A percentile compares a stretch with the other conserved stretches of the same genome.
Evolutionary conservation across 495 filamentous ascomycete species (phyloP).

Genomic region (Xylaria scruposa): DNA sequence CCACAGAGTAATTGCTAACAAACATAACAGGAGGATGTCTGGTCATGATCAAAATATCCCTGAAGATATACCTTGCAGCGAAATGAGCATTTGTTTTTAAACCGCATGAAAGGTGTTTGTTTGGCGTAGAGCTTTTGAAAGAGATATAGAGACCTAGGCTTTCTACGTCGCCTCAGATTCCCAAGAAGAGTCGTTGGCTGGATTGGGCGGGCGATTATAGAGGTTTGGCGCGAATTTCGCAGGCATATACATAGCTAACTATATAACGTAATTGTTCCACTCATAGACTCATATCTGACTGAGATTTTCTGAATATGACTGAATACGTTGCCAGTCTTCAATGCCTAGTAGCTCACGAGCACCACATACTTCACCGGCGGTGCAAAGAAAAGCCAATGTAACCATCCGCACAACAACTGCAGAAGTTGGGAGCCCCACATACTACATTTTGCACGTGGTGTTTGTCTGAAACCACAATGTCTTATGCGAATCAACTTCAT

Average conservation of each 20-base stretch:
- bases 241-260: slow-evolving; percentile 35
- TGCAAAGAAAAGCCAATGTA: not conserved
- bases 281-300: slow-evolving; percentile 33
- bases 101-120: slow-evolving; percentile 36
- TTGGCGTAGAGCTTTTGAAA: slow-evolving; percentile 29
- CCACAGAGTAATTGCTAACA: slow-evolving; percentile 33
- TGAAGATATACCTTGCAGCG: slow-evolving; percentile 25
- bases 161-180: slow-evolving; percentile 25
- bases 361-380: not conserved
- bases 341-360: not conserved
- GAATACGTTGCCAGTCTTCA: not conserved
- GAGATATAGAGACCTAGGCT: slow-evolving; percentile 36
- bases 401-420: not conserved
- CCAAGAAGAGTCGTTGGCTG: slow-evolving; percentile 1
- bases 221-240: slow-evolving; percentile 30
- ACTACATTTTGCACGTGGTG: not conserved
- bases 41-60: slow-evolving; percentile 64
- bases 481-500: not conserved
- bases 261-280: slow-evolving; percentile 35
- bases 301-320: not conserved
- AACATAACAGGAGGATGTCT: slow-evolving; percentile 75
- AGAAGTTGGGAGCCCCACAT: not conserved
- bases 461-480: not conserved
- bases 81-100: slow-evolving; percentile 37
- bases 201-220: slow-evolving; percentile 24